phyloP scores from a whole-genome alignment of 306 rosid species.

The Vicia faba region DNA sequence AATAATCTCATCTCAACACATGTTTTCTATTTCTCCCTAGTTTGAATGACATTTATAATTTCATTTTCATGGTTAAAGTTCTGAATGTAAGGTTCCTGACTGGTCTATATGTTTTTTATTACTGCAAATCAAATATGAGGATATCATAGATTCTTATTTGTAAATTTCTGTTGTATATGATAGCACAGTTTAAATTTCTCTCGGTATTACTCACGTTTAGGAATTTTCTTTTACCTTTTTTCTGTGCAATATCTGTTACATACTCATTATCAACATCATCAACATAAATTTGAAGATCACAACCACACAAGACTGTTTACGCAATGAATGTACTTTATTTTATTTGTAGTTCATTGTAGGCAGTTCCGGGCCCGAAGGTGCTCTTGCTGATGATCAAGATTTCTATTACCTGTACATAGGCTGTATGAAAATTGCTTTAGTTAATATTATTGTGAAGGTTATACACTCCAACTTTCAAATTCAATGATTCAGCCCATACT shows the following conservation, averaged over 20 bases:
- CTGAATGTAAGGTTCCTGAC: background rate
- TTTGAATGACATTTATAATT: background rate
- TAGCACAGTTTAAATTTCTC: slow-evolving; percentile 5
- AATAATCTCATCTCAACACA: background rate
- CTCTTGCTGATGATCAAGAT: background rate
- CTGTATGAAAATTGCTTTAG: slow-evolving; percentile 2
- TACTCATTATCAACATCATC: background rate
- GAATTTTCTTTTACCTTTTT: background rate
- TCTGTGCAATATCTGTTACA: background rate
- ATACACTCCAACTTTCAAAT: background rate
- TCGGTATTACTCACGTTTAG: background rate
- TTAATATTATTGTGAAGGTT: background rate
- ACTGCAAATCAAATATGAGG: background rate
- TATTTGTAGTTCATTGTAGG: background rate
- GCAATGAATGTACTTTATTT: background rate
- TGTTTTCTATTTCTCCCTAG: background rate
- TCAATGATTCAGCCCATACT: background rate
- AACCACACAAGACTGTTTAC: background rate
- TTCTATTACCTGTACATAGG: background rate
- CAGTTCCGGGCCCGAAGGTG: background rate
- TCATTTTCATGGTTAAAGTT: background rate
- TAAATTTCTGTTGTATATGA: background rate
- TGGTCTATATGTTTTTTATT: background rate
- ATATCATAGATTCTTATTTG: background rate
- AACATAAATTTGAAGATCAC: background rate